A percentile compares a stretch with the other conserved stretches of the same genome.
These are phyloP conservation scores for Mycocentrospora acerina DNA, from an alignment of 2,329 filamentous ascomycete genomes.

Conservation along the genomic window DNA sequence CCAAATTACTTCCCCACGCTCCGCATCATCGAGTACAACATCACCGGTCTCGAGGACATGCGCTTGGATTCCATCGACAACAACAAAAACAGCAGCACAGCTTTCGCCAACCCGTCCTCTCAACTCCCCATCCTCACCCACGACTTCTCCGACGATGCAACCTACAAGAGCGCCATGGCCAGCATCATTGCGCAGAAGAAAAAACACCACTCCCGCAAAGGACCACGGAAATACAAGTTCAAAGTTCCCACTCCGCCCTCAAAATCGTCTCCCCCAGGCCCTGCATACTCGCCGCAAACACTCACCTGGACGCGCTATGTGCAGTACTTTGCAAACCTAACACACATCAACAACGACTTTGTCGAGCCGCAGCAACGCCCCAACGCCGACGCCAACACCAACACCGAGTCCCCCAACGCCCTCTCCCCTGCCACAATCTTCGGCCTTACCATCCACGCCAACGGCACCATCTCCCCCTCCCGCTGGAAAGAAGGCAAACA, in stretches of 20 bases:
- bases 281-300: constrained; percentile 84
- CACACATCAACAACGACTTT: constrained; percentile 76
- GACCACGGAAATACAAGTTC: constrained; percentile 49
- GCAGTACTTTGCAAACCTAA: constrained; percentile 95
- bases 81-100: no score
- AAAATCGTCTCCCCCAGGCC: constrained; percentile 73
- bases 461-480: constrained; percentile 26
- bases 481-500: constrained; percentile 68
- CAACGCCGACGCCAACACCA: background rate
- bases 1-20: constrained; percentile 90
- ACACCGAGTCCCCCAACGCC: constrained; percentile 7
- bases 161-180: constrained; percentile 45
- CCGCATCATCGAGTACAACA: constrained; percentile 93
- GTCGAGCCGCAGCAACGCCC: constrained; percentile 14
- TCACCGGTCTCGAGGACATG: constrained; percentile 67
- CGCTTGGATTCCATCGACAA: constrained; percentile 8
- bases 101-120: no score
- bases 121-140: constrained; percentile 11
- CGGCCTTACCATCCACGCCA: constrained; percentile 28
- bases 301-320: constrained; percentile 78
- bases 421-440: constrained; percentile 21
- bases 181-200: constrained; percentile 54
- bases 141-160: constrained; percentile 25
- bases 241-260: constrained; percentile 69
- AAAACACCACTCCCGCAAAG: constrained; percentile 19